These are phyloP conservation scores for Schoenoplectus triqueter DNA, from an alignment of 202 grass and related monocot genomes.

Conservation along the genomic window DNA sequence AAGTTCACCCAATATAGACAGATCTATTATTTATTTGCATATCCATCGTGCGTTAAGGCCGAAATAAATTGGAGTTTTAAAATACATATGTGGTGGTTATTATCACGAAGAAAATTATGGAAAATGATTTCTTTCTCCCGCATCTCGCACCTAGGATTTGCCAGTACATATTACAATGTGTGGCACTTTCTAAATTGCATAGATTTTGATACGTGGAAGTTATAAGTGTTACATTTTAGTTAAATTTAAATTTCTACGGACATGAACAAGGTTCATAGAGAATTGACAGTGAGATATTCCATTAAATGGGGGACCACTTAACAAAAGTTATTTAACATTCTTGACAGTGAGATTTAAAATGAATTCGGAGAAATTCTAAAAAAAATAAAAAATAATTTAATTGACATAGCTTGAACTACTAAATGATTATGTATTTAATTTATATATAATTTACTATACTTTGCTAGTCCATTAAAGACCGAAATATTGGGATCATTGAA, in stretches of 20 bases:
- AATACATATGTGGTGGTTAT: too few relatives aligned
- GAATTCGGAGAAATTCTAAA: too few relatives aligned
- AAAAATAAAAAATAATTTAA: too few relatives aligned
- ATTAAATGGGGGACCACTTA: too few relatives aligned
- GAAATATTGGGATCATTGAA: too few relatives aligned
- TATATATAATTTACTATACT: too few relatives aligned
- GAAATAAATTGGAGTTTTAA: background rate
- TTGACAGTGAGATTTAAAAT: too few relatives aligned
- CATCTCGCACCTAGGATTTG: background rate
- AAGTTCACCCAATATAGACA: background rate
- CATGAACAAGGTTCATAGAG: too few relatives aligned
- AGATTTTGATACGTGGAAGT: background rate
- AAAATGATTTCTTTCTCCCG: background rate
- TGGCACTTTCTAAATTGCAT: background rate
- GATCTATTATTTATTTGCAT: background rate
- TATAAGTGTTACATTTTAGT: background rate
- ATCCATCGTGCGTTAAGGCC: background rate
- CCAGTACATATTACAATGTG: background rate
- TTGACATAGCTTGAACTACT: too few relatives aligned
- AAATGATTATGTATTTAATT: too few relatives aligned
- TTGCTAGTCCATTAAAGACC: too few relatives aligned
- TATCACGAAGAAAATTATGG: background rate
- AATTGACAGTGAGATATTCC: background rate
- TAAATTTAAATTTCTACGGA: background rate
- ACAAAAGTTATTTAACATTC: too few relatives aligned